Base-by-base conservation (phyloP, 2,329 filamentous ascomycete species). In the Pseudocercospora crystallina region DNA sequence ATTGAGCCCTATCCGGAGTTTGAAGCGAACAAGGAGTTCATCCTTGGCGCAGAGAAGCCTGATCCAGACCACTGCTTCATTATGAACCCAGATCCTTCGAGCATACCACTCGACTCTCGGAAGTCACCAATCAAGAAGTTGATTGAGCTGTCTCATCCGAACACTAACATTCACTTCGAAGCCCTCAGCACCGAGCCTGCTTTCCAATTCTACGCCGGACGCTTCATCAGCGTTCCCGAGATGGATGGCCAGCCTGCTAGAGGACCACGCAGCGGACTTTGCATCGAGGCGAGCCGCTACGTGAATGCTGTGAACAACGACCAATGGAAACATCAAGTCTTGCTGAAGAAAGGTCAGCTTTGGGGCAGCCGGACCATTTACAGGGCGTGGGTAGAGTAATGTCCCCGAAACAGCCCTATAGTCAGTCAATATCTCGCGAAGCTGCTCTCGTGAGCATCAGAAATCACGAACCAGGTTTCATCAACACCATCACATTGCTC, bases 191-290 rank as follows among this genome's bases (percentile, higher is more conserved):
- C 92, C 0, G 92, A 97, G 76, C 94, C 94, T 0, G 89, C 90
- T 0, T 97, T 96, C 78, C 92, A 97, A 71, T 95, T 96, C 74
- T 97, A 97, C 73, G 95, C 90, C 0, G 94, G 92, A 58, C 86
- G 88, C 66, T 86, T 84, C 65, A 90, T 95, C 59, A 76, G 94
- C 62, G 86, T 95, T 10, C 86, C 88, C 0, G 51, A 49, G 36
- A 75, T 77, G 15, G 77, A 74, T 30, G 77, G 75, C 2, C 70
- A 81, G 26, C 82, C 86, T 0, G 84, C 85, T 1, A 80, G 89
- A 42, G 81, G 79, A 0, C 66, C 82, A 3, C 81, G 90, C 42
- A 83, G 85, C 38, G 92, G 87, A 0, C 95, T 97, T 75, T 96
- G 90, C 70, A 85, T 96, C 37, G 94, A 99, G 77, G 91, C 92